Evolutionary conservation across 2,329 filamentous ascomycete species (phyloP).

Genomic region (Malbranchea cinnamomea): DNA sequence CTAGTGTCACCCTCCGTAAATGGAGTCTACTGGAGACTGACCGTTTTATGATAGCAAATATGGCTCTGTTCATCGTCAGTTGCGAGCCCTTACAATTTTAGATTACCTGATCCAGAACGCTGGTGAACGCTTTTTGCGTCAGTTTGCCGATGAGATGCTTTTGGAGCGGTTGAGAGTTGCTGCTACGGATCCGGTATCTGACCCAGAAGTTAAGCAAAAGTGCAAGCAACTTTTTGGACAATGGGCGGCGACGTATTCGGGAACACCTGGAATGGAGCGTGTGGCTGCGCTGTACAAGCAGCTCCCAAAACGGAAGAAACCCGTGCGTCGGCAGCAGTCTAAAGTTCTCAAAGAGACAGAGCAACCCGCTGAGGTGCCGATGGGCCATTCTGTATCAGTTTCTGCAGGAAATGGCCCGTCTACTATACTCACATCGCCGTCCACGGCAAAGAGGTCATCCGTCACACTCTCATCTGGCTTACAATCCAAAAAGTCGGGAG

Average conservation of each 20-base stretch:
- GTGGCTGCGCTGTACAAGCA: conserved; percentile 67
- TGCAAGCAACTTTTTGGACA: conserved; percentile 73
- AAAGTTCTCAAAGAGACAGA: conserved; percentile 73
- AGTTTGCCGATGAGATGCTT: conserved; percentile 79
- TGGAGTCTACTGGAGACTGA: too few species aligned
- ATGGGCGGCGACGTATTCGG: conserved; percentile 74
- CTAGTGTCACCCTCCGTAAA: too few species aligned
- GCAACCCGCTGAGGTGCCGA: conserved; percentile 22
- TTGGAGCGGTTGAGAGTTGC: conserved; percentile 82
- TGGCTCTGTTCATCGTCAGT: conserved; percentile 81
- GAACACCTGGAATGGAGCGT: conserved; percentile 61
- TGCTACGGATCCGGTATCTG: conserved; percentile 69
- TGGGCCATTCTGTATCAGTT: conserved; percentile 27
- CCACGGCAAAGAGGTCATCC: conserved; percentile 32
- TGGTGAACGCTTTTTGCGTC: conserved; percentile 69
- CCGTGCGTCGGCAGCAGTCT: conserved; percentile 60
- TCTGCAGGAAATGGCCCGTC: conserved; percentile 23
- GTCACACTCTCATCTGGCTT: too few species aligned
- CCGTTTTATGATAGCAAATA: conserved; percentile 51
- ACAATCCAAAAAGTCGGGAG: conserved; percentile 44
- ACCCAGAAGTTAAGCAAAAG: conserved; percentile 74
- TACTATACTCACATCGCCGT: conserved; percentile 22
- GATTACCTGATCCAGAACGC: conserved; percentile 94
- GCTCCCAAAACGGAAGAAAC: conserved; percentile 52
- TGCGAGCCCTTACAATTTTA: conserved; percentile 73